Evolutionary conservation across 2,329 filamentous ascomycete species (phyloP), one percentile per base, ranked within the genome.

Genomic region (Acrodontium crateriforme): DNA sequence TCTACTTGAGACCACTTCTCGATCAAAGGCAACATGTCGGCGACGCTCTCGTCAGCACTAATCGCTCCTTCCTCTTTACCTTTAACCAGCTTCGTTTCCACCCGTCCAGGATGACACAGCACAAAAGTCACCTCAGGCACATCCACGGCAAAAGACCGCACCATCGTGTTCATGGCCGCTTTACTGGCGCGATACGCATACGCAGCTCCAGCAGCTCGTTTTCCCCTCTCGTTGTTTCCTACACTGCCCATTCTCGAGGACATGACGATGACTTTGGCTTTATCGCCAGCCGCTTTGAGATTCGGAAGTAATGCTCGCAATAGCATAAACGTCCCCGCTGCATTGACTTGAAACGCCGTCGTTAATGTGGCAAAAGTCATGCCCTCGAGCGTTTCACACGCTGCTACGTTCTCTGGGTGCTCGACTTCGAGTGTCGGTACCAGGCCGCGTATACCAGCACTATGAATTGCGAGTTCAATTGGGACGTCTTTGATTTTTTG

Each of bases 111-210:
- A 46, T 64, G 60, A 40, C 60, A 39, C 16, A 61, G 32, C 27
- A 59, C 41, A 29, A 60, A 63, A 2, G 38, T 37, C 1, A 60
- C 53, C 4, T 56, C 53, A 1, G 54, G 52, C 9, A 61, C 51
- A 47, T 63, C 60, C 6, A 60, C 43, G 16, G 46, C 51, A 18
- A 63, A 55, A 23, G 53, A 58, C 39, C 54, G 53, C 2, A 63
- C 48, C 6, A 65, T 48, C 5, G 57, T 54, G 35, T 64, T 63
- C 18, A 62, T 39, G 14, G 56, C 61, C 3, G 59, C 59, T 38
- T 65, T 63, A 22, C 52, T 56, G 4, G 60, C 58, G 6, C 60
- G 45, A 37, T 64, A 65, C 8, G 61, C 61, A 36, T 63, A 64
- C 2, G 50, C 58, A 2, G 53, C 51, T 0, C 60, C 60, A 2